These are phyloP conservation scores for Saccharomyces cerevisiae DNA, from an alignment of 805 yeast species.

Conservation along the genomic window DNA sequence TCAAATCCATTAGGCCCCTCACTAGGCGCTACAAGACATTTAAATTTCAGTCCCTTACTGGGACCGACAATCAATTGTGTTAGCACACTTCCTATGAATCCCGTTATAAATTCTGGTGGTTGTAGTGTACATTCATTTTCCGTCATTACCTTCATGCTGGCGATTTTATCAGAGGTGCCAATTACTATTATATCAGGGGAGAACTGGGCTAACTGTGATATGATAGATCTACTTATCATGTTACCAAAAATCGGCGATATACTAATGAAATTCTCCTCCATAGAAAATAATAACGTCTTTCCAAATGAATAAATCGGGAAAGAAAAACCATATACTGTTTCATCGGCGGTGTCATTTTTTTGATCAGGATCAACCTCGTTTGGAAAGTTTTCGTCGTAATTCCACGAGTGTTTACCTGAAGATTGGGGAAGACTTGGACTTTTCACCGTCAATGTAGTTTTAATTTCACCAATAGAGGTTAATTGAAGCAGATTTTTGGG, in stretches of 20 bases:
- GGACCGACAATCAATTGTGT: constrained; percentile 17
- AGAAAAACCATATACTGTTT: constrained; percentile 7
- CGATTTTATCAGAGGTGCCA: constrained; percentile 26
- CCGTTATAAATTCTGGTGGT: constrained; percentile 60
- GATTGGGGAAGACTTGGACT: not conserved
- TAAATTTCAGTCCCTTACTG: constrained; percentile 9
- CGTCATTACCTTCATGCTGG: constrained; percentile 17
- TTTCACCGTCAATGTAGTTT: constrained; percentile 6
- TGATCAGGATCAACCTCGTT: constrained; percentile 17
- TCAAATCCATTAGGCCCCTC: constrained; percentile 60
- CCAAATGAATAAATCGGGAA: constrained; percentile 17
- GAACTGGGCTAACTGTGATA: constrained; percentile 11
- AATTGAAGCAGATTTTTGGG: constrained; percentile 12
- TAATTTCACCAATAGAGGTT: constrained; percentile 12
- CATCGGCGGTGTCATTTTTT: constrained; percentile 3
- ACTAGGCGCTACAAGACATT: constrained; percentile 34
- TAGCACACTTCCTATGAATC: constrained; percentile 41
- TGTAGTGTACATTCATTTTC: constrained; percentile 28
- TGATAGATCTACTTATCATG: constrained; percentile 16
- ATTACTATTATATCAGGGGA: constrained; percentile 11
- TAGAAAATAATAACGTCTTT: constrained; percentile 15
- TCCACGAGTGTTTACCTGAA: constrained; percentile 12
- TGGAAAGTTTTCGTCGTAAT: constrained; percentile 23
- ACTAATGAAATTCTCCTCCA: constrained; percentile 26
- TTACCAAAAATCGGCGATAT: constrained; percentile 32